Base-by-base conservation (phyloP, 306 rosid genomes). In the Cicer judaicum region DNA sequence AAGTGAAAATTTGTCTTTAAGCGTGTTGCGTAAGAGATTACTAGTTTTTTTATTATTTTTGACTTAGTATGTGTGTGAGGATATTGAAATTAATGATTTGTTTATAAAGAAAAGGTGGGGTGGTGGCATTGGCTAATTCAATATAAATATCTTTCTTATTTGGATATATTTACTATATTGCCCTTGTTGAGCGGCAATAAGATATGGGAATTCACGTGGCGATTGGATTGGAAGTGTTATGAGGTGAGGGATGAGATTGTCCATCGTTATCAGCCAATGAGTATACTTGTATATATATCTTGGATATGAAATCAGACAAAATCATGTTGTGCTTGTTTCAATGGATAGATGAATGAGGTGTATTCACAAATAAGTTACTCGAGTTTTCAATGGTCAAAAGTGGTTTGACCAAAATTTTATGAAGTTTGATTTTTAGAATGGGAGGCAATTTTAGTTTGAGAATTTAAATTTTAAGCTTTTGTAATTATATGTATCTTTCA, bases 1-100 rank as follows among this genome's bases (percentile, higher is more conserved):
- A 82, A 78, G 83, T 73, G 80, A 55, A 54, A 78, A 82, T 78
- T 78, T 73, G 85, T 78, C 85, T 5, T 0, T 0, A 67, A 46
- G 85, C 14, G 16, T 0, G 41, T 29, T 12, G 44, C 4, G 13
- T 38, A 29, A 29, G 42, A 9, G 61, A 14, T 12, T 68, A 44
- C 34, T 29, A 29, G 3, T 48, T 66, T 19, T 38, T 62, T 18
- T 0, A 50, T 50, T 18, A 10, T 1, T 64, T 64, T 41, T 67
- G 57, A 47, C 43, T 47, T 7, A 21, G 72, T 24, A 15, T 39
- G 48, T 9, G 60, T 15, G 36, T 43, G 34, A 34, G 66, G 66
- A 34, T 60, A 10, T 11, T 12, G 19, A 34, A 12, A 34, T 34
- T 60, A 43, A 12, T 29, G 10, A 18, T 29, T 60, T 29, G 2